phyloP scores from a whole-genome alignment of 2,329 filamentous ascomycete species.

The Huntiella decipiens region DNA sequence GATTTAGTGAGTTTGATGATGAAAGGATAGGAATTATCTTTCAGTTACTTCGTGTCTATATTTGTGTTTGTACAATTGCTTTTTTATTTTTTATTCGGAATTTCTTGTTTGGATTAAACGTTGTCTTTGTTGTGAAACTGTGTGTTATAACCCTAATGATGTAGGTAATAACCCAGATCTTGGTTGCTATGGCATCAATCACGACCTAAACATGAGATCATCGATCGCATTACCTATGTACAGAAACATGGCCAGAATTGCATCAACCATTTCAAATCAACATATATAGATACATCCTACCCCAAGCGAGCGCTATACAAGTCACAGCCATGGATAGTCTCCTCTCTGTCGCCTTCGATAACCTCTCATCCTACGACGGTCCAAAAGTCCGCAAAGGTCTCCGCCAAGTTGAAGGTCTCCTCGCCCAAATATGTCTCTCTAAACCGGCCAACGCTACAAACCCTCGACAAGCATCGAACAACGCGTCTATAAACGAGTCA shows the following conservation, averaged over 20 bases:
- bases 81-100: neutral
- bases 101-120: neutral
- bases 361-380: constrained; percentile 80
- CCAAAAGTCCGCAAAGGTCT: constrained; percentile 84
- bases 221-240: too few species aligned
- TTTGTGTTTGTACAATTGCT: neutral
- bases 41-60: neutral
- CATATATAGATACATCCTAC: too few species aligned
- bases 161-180: too few species aligned
- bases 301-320: too few species aligned
- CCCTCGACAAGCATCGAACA: constrained; percentile 4
- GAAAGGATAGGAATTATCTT: neutral
- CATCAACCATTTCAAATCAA: neutral
- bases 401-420: constrained; percentile 79
- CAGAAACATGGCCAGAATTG: neutral
- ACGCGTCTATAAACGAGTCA: constrained; percentile 4
- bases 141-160: too few species aligned
- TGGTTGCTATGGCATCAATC: too few species aligned
- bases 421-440: constrained; percentile 85
- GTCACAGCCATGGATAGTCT: constrained; percentile 58
- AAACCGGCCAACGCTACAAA: constrained; percentile 14
- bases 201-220: too few species aligned
- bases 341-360: constrained; percentile 85
- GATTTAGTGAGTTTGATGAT: neutral
- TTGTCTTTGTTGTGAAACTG: neutral